These are phyloP conservation scores for Globisporangium radiosum DNA, from an alignment of 352 stramenopile genomes.

Conservation along the genomic window DNA sequence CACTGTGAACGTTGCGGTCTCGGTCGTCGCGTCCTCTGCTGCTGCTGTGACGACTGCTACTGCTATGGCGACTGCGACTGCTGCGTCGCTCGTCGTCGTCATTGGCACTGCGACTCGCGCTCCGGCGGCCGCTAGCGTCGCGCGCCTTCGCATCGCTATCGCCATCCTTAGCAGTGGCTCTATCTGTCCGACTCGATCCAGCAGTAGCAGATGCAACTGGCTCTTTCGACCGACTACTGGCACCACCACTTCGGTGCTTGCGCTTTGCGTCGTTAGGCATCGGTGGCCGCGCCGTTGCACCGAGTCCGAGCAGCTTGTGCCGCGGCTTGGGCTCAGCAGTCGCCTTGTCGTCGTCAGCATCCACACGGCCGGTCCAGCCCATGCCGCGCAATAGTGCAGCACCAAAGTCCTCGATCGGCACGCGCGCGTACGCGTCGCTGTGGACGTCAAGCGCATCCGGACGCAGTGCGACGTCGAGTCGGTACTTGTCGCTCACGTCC, in stretches of 20 bases:
- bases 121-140: conserved; percentile 4
- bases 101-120: conserved; percentile 4
- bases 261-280: conserved; percentile 41
- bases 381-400: conserved; percentile 94
- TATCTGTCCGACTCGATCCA: too few relatives aligned
- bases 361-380: conserved; percentile 90
- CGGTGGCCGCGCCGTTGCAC: conserved; percentile 74
- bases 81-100: conserved; percentile 1
- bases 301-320: conserved; percentile 90
- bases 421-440: conserved; percentile 75
- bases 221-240: too few relatives aligned
- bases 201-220: too few relatives aligned
- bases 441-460: conserved; percentile 80
- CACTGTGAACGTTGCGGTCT: background rate
- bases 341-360: conserved; percentile 38
- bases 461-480: conserved; percentile 71
- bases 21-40: background rate
- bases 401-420: conserved; percentile 95
- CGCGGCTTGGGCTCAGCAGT: conserved; percentile 54
- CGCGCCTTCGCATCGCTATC: conserved; percentile 3
- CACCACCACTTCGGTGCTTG: conserved; percentile 9
- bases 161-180: too few relatives aligned
- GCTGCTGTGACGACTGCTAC: too few relatives aligned
- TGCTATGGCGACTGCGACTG: background rate
- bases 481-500: conserved; percentile 80